These are phyloP conservation scores for Plasmodium relictum DNA, from an alignment of 169 alveolate genomes.

Conservation along the genomic window DNA sequence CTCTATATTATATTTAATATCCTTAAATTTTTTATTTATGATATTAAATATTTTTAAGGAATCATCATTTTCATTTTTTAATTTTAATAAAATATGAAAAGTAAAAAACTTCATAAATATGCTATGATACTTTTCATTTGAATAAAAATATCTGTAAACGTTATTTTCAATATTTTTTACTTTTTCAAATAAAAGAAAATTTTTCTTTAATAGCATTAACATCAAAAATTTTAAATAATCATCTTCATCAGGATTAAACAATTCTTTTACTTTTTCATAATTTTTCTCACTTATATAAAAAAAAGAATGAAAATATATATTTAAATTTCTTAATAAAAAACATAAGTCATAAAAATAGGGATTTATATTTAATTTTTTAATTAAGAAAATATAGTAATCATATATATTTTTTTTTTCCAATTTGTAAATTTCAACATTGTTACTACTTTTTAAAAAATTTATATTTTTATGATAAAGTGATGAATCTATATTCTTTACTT, in stretches of 20 bases:
- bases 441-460: background rate
- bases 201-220: background rate
- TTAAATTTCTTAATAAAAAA: constrained; percentile 14
- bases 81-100: constrained; percentile 1
- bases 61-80: background rate
- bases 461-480: background rate
- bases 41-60: constrained; percentile 6
- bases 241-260: constrained; percentile 3
- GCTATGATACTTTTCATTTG: background rate
- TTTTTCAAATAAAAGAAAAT: background rate
- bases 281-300: constrained; percentile 8
- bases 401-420: constrained; percentile 8
- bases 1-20: constrained; percentile 3
- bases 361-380: constrained; percentile 8
- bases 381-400: background rate
- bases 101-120: constrained; percentile 15
- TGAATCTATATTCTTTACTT: constrained; percentile 6
- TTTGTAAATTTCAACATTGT: constrained; percentile 5
- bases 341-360: constrained; percentile 38
- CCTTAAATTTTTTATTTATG: background rate
- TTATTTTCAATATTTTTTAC: constrained; percentile 27
- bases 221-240: constrained; percentile 13
- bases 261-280: constrained; percentile 5
- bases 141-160: constrained; percentile 18
- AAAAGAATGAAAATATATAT: constrained; percentile 20